Evolutionary conservation across 1,139 yeast genomes (phyloP), one percentile per base, ranked within the genome.

Genomic region (Sugiyamaella sp.): DNA sequence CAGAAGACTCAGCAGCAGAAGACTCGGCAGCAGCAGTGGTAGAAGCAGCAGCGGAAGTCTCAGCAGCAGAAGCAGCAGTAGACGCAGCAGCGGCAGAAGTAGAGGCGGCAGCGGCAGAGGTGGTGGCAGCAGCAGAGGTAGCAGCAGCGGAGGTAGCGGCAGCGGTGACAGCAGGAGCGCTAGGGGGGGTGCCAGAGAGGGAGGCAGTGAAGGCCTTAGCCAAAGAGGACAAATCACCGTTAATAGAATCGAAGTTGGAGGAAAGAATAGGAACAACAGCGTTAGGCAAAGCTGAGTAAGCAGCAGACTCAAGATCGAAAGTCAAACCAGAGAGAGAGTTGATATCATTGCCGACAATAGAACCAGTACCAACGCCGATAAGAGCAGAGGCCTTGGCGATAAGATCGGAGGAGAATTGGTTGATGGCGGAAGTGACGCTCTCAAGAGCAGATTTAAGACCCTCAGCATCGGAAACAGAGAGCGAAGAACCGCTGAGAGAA

Each of bases 291-390:
- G 35, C 43, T 20, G 24, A 29, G 52, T 52, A 57, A 35, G 59
- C 53, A 33, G 57, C 57, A 1, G 52, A 20, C 48, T 56, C 53
- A 42, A 59, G 37, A 24, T 41, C 40, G 52, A 46, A 52, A 47
- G 58, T 52, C 42, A 42, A 33, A 37, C 46, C 44, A 24, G 55
- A 53, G 17, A 59, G 55, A 20, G 32, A 14, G 21, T 32, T 1
- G 33, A 54, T 47, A 32, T 63, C 67, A 41, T 50, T 49, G 38
- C 51, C 50, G 39, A 64, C 67, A 46, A 63, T 63, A 42, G 45
- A 3, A 20, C 35, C 38, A 45, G 60, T 62, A 44, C 61, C 63
- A 25, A 54, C 59, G 17, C 55, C 22, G 43, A 17, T 29, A 52
- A 64, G 58, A 51, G 57, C 63, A 22, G 54, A 43, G 21, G 66